Conservation (phyloP, 192 early-diverging fungal species). For the Backusella westeae region DNA sequence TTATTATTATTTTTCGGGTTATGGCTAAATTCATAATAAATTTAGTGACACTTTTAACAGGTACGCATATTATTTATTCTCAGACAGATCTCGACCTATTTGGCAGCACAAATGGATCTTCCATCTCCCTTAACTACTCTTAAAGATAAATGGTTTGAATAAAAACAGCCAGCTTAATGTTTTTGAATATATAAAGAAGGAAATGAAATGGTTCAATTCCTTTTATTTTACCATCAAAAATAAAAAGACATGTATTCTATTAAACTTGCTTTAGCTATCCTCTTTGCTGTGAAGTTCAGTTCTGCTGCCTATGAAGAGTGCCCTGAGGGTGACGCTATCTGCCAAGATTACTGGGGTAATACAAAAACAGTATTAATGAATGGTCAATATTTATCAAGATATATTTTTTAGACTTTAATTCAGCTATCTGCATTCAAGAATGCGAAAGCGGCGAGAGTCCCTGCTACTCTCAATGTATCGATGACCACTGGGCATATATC, state of each 20-base stretch:
- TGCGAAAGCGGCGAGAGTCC: background rate
- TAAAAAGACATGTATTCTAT: background rate
- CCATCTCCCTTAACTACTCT: background rate
- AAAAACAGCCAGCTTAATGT: background rate
- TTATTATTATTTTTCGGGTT: background rate
- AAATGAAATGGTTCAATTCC: background rate
- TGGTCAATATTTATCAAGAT: background rate
- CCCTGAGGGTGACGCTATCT: background rate
- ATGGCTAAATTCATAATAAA: slow-evolving; percentile 4
- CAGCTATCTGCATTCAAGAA: background rate
- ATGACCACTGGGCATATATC: background rate
- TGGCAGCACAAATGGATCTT: background rate
- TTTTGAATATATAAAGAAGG: background rate
- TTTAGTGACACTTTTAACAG: slow-evolving; percentile 8
- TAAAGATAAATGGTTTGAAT: background rate
- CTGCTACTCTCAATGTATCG: background rate
- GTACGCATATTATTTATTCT: background rate
- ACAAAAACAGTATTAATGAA: background rate
- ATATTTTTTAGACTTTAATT: background rate
- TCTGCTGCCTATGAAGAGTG: background rate
- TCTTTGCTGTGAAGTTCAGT: background rate
- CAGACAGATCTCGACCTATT: background rate
- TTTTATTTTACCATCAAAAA: background rate
- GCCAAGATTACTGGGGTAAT: background rate
- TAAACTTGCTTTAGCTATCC: background rate